phyloP scores from a whole-genome alignment of 2,329 filamentous ascomycete species.

The Stemphylium vesicarium region DNA sequence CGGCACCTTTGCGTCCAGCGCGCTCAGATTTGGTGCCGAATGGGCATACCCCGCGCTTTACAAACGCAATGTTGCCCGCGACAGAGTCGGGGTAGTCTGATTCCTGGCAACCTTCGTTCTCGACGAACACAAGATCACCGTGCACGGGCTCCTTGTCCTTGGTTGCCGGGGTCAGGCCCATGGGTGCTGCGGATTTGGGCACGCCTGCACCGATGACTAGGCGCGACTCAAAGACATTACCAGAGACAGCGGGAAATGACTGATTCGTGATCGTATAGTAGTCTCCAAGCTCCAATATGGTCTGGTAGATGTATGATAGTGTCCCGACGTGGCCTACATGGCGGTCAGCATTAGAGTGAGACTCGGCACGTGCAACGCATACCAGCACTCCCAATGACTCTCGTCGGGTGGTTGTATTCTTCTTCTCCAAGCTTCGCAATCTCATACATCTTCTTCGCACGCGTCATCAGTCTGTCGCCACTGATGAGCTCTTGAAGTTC shows the following conservation, averaged over 20 bases:
- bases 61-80: constrained; percentile 71
- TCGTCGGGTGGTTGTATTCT: constrained; percentile 53
- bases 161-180: constrained; percentile 47
- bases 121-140: constrained; percentile 42
- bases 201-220: constrained; percentile 44
- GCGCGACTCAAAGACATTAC: constrained; percentile 46
- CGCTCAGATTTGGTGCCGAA: constrained; percentile 75
- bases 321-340: constrained; percentile 42
- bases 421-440: constrained; percentile 52
- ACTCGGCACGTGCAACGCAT: constrained; percentile 25
- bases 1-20: constrained; percentile 73
- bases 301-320: constrained; percentile 49
- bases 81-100: constrained; percentile 68
- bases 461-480: constrained; percentile 38
- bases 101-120: constrained; percentile 42
- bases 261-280: constrained; percentile 51
- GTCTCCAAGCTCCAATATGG: constrained; percentile 45
- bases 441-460: constrained; percentile 48
- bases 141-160: constrained; percentile 47
- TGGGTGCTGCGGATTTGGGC: constrained; percentile 43
- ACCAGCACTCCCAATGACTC: constrained; percentile 48
- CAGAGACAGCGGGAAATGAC: constrained; percentile 45
- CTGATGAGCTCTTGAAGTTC: constrained; percentile 47
- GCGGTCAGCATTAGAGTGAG: constrained; percentile 13
- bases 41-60: constrained; percentile 72